phyloP scores from a whole-genome alignment of 2,329 filamentous ascomycete genomes.

The Ceratocystis cubensis region DNA sequence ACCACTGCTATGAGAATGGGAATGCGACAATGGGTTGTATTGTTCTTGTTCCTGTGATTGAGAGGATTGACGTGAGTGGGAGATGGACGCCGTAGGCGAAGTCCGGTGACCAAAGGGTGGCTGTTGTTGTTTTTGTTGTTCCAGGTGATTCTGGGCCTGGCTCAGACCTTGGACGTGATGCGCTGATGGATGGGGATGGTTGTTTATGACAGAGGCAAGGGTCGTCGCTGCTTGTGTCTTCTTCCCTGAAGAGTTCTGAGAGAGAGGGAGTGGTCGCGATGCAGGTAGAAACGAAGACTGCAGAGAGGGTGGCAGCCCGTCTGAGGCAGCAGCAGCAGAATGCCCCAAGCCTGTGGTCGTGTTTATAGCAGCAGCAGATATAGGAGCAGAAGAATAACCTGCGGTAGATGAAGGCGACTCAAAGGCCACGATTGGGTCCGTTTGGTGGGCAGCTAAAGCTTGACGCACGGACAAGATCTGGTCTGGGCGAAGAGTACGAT shows the following conservation, averaged over 20 bases:
- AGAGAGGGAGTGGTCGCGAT: not conserved
- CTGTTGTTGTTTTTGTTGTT: slow-evolving; percentile 1
- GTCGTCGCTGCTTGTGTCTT: not conserved
- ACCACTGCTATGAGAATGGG: slow-evolving; percentile 28
- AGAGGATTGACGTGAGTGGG: slow-evolving; percentile 48
- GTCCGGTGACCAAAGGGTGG: not conserved
- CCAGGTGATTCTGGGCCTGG: not conserved
- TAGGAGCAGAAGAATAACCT: slow-evolving; percentile 1
- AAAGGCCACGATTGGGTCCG: not conserved
- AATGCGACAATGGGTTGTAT: slow-evolving; percentile 28
- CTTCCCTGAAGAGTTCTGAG: not conserved
- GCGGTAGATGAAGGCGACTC: slow-evolving; percentile 6
- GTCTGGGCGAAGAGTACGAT: slow-evolving; percentile 38
- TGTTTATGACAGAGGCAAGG: not conserved
- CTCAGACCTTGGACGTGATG: slow-evolving; percentile 6
- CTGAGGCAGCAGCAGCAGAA: slow-evolving; percentile 3
- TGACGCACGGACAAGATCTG: slow-evolving; percentile 14
- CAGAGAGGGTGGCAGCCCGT: slow-evolving; percentile 10
- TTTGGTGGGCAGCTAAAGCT: slow-evolving; percentile 10
- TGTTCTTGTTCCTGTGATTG: slow-evolving; percentile 34
- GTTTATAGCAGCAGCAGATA: not conserved
- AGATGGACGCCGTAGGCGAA: slow-evolving; percentile 29
- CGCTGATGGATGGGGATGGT: slow-evolving; percentile 4
- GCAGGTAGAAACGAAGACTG: slow-evolving; percentile 9
- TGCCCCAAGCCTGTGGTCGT: not conserved